Conservation (phyloP, 176 grass and related monocot species). For the Tillandsia leiboldiana region DNA sequence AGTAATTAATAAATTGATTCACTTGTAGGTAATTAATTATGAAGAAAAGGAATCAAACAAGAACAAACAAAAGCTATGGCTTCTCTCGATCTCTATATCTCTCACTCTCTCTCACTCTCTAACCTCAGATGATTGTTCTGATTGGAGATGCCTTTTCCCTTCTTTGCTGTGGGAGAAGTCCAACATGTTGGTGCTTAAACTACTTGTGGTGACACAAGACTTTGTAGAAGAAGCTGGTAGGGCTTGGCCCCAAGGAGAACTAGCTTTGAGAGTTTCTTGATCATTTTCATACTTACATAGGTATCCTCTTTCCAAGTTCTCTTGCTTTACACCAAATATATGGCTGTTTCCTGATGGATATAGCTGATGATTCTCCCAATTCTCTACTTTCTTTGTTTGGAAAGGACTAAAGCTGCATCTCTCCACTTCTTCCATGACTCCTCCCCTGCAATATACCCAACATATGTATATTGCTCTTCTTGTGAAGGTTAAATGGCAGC, state of each 20-base stretch:
- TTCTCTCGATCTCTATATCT: not conserved
- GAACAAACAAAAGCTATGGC: not conserved
- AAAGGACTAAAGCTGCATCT: constrained; percentile 18
- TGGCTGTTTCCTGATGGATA: constrained; percentile 20
- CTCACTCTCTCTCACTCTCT: constrained; percentile 1
- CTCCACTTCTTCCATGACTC: constrained; percentile 45
- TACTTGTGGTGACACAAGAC: constrained; percentile 53
- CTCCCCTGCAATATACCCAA: constrained; percentile 18
- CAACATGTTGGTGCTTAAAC: constrained; percentile 43
- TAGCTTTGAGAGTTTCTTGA: constrained; percentile 26
- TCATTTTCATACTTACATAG: constrained; percentile 6
- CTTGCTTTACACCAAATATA: constrained; percentile 34
- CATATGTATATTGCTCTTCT: not conserved
- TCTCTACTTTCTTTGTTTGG: constrained; percentile 20
- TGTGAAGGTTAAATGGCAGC: too few relatives aligned
- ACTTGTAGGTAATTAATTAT: not conserved
- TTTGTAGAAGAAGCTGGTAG: constrained; percentile 48
- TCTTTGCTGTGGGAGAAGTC: constrained; percentile 70
- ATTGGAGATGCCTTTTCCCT: constrained; percentile 19
- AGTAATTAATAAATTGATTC: not conserved
- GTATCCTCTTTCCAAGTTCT: constrained; percentile 25
- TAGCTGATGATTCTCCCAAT: constrained; percentile 19
- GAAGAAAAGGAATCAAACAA: not conserved
- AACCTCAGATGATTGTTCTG: constrained; percentile 32
- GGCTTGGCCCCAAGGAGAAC: constrained; percentile 34